A percentile compares a stretch with the other conserved stretches of the same genome.
phyloP scores from a whole-genome alignment of 345 rosid species.

The Lepidium africanum region DNA sequence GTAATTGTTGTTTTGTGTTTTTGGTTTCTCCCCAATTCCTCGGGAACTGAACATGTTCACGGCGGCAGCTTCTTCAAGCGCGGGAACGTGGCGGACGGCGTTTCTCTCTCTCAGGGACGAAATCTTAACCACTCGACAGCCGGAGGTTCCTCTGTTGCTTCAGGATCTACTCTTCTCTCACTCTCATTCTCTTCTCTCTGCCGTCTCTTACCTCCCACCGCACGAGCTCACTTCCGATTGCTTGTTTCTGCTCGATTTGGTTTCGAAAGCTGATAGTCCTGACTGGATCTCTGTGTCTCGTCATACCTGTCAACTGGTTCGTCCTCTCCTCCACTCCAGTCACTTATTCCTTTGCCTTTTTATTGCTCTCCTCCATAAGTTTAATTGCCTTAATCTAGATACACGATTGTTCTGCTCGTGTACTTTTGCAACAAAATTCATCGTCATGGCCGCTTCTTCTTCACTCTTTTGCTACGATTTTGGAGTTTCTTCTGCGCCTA shows the following conservation, averaged over 20 bases:
- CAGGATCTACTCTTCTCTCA: conserved; percentile 59
- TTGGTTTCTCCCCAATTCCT: not conserved
- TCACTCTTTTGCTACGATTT: conserved; percentile 38
- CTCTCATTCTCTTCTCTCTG: conserved; percentile 41
- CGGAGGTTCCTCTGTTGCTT: conserved; percentile 47
- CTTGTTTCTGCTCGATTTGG: conserved; percentile 61
- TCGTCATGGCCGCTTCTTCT: conserved; percentile 53
- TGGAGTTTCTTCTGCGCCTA: conserved; percentile 45
- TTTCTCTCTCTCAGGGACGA: conserved; percentile 83
- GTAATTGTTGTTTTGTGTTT: too few species aligned
- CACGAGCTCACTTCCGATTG: conserved; percentile 75
- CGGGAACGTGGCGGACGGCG: conserved; percentile 69
- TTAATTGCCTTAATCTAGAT: conserved; percentile 33
- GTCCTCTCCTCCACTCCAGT: not conserved
- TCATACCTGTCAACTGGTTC: conserved; percentile 55
- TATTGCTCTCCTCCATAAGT: not conserved
- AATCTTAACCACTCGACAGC: conserved; percentile 43
- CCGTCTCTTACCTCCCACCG: conserved; percentile 63
- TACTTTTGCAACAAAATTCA: conserved; percentile 44
- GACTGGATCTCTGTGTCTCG: conserved; percentile 29
- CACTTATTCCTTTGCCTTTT: not conserved
- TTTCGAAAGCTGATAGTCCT: conserved; percentile 36
- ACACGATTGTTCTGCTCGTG: conserved; percentile 46
- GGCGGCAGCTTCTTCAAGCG: conserved; percentile 33
- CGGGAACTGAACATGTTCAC: not conserved